Evolutionary conservation across 2,329 filamentous ascomycete species (phyloP).

Genomic region (Alternaria sp.): DNA sequence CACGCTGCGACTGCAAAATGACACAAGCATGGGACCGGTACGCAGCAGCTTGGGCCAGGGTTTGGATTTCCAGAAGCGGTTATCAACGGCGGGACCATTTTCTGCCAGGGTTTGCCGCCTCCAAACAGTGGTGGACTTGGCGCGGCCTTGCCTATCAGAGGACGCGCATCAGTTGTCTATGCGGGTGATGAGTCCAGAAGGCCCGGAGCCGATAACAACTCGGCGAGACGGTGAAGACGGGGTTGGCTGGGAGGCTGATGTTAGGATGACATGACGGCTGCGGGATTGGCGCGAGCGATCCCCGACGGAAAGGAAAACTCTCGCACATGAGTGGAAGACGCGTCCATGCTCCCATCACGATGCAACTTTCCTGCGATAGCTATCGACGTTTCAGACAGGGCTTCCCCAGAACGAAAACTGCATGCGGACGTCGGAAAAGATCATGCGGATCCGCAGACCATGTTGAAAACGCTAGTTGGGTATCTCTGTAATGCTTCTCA

Average conservation of each 20-base stretch:
- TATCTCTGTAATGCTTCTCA: conserved; percentile 23
- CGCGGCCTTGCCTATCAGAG: conserved; percentile 24
- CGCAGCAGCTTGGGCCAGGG: conserved; percentile 24
- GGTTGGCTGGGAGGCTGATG: conserved; percentile 13
- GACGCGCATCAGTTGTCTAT: conserved; percentile 12
- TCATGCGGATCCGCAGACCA: conserved; percentile 24
- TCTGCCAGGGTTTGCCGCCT: conserved; percentile 34
- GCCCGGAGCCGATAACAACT: conserved; percentile 21
- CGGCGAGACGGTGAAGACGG: conserved; percentile 15
- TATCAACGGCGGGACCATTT: conserved; percentile 35
- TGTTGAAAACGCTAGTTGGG: conserved; percentile 28
- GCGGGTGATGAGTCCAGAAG: conserved; percentile 26
- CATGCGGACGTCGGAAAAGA: neutral
- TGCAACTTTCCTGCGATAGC: conserved; percentile 15
- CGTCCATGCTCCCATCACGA: conserved; percentile 12
- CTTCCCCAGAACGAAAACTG: neutral
- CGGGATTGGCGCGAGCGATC: conserved; percentile 24
- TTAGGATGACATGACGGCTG: conserved; percentile 15
- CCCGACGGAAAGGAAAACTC: conserved; percentile 25
- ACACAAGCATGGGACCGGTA: conserved; percentile 31
- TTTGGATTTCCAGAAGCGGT: conserved; percentile 38
- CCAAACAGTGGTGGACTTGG: conserved; percentile 9
- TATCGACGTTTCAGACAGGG: conserved; percentile 14
- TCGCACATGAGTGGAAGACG: conserved; percentile 12
- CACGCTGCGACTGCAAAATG: conserved; percentile 29